phyloP scores from a whole-genome alignment of 169 alveolate species.

The Eimeria mitis region DNA sequence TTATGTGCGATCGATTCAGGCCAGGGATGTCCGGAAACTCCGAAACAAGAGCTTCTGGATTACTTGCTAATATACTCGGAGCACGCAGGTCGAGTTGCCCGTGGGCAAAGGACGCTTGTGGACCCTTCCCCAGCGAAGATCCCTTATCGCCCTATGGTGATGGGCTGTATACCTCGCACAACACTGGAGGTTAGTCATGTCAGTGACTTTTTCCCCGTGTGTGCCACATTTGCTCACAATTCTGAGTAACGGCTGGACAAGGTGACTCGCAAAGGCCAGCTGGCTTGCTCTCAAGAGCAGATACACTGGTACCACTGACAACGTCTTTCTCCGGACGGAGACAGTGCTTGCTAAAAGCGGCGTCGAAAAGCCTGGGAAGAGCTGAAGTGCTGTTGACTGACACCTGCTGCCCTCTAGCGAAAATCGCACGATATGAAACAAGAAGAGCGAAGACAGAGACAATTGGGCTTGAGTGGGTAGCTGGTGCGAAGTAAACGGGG shows the following conservation, averaged over 20 bases:
- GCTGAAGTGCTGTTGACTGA: neutral
- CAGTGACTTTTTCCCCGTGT: conserved; percentile 82
- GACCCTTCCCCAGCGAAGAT: conserved; percentile 72
- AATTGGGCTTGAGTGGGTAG: neutral
- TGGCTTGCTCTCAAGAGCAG: neutral
- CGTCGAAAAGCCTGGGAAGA: neutral
- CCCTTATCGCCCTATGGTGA: conserved; percentile 47
- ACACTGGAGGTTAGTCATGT: conserved; percentile 69
- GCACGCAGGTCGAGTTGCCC: conserved; percentile 78
- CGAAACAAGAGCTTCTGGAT: conserved; percentile 78
- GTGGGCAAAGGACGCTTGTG: conserved; percentile 77
- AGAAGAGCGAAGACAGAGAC: neutral
- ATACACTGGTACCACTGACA: neutral
- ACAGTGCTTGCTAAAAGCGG: neutral
- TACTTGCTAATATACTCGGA: conserved; percentile 77
- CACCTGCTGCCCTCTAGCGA: neutral
- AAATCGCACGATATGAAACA: neutral
- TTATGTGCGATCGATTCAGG: conserved; percentile 63
- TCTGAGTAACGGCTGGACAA: conserved; percentile 4
- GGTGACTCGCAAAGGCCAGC: neutral
- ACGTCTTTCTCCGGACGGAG: neutral
- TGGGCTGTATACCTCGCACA: conserved; percentile 71
- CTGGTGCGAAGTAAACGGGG: neutral
- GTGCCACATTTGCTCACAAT: conserved; percentile 78
- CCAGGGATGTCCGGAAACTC: conserved; percentile 62